These are phyloP conservation scores for Sporothrix variecibatus DNA, from an alignment of 2,329 filamentous ascomycete genomes.

Conservation along the genomic window DNA sequence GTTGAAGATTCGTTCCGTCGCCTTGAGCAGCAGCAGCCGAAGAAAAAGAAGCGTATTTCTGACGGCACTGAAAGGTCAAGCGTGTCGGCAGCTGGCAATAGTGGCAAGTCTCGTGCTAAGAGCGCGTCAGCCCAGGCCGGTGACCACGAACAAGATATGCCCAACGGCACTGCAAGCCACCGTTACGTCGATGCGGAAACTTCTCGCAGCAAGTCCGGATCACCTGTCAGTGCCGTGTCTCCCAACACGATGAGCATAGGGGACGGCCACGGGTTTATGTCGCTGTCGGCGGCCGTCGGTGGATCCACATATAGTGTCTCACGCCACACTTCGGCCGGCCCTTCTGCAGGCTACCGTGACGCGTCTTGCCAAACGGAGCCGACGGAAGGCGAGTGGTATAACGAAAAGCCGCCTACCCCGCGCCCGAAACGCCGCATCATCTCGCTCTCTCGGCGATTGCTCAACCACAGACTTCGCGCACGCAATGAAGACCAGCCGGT, in stretches of 20 bases:
- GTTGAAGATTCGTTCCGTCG: slow-evolving; percentile 64
- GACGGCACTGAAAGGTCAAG: slow-evolving; percentile 47
- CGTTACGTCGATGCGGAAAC: slow-evolving; percentile 57
- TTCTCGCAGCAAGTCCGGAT: slow-evolving; percentile 56
- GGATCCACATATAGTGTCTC: slow-evolving; percentile 38
- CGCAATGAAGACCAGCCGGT: slow-evolving; percentile 39
- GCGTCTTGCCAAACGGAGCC: slow-evolving; percentile 57
- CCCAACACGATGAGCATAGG: slow-evolving; percentile 38
- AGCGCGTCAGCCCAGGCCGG: slow-evolving; percentile 27
- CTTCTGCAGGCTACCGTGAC: slow-evolving; percentile 52
- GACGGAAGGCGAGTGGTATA: slow-evolving; percentile 56
- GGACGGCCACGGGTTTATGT: not conserved
- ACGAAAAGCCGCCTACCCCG: slow-evolving; percentile 40
- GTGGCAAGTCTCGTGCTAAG: slow-evolving; percentile 36
- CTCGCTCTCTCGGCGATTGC: slow-evolving; percentile 54
- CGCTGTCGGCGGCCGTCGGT: slow-evolving; percentile 35
- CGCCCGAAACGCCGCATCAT: slow-evolving; percentile 53
- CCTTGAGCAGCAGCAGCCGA: slow-evolving; percentile 59
- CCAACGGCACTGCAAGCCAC: slow-evolving; percentile 41
- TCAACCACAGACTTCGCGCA: slow-evolving; percentile 51
- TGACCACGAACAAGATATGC: slow-evolving; percentile 32
- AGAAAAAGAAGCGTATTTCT: slow-evolving; percentile 64
- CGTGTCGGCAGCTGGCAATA: slow-evolving; percentile 22
- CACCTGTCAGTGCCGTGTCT: slow-evolving; percentile 49
- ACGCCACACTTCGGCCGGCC: slow-evolving; percentile 43